Base-by-base conservation (phyloP, 768 basidiomycete species). In the Cyclocybe aegerita region DNA sequence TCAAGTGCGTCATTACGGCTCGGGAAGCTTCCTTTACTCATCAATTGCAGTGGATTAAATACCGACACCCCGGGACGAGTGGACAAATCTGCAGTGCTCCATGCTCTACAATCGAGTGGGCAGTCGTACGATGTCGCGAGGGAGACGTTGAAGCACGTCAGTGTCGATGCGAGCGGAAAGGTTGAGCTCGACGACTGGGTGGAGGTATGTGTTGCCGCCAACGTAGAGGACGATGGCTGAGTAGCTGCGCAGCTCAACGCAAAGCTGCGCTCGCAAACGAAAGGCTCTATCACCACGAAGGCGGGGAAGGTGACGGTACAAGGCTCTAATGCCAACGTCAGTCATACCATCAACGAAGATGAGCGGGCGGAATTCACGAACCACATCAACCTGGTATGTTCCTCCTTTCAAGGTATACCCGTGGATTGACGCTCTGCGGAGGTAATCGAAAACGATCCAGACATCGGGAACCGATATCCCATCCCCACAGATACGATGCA, bases 121-220 rank as follows among this genome's bases (percentile, higher is more conserved):
- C 83, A 94, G 65, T 90, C 90, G 1, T 98, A 98, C 62, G 95
- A 98, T 72, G 74, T 85, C 56, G 93, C 86, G 4, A 74, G 90
- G 59, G 90, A 92, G 69, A 91, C 95, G 0, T 75, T 99, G 67
- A 99, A 99, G 72, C 81, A 86, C 58, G 95, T 98, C 63, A 89
- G 86, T 51, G 85, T 98, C 43, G 96, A 98, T 67, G 88, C 96
- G 4, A 92, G 89, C 67, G 96, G 97, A 39, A 92, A 93, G 68
- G 86, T 99, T 51, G 97, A 98, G 69, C 73, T 98, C 52, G 97
- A 98, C 59, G 97, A 98, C 65, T 99, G 93, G 88, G 95, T 98
- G 39, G 96, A 98, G 82, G 90, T 95, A 56, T 53, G 82, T 50
- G 37, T 33, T 43, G 16, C 56, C 48, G 37, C 57, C 48, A 58